phyloP scores from a whole-genome alignment of 345 rosid genomes.

The Raphanus raphanistrum region DNA sequence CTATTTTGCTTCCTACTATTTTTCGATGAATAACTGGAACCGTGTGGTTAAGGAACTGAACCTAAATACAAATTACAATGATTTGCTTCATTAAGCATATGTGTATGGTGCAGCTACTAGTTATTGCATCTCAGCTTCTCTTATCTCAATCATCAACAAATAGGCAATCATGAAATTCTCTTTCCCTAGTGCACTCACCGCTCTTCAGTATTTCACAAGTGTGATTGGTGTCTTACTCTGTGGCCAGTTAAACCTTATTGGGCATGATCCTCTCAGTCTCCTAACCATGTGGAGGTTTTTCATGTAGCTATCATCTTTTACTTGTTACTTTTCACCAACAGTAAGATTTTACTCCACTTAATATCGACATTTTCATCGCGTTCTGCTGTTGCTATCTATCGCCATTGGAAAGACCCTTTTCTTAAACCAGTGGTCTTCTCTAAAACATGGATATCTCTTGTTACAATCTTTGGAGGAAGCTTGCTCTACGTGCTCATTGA shows the following conservation, averaged over 20 bases:
- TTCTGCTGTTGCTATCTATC: constrained; percentile 74
- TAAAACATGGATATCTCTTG: constrained; percentile 77
- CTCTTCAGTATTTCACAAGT: constrained; percentile 86
- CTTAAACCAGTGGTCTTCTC: constrained; percentile 75
- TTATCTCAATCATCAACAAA: constrained; percentile 94
- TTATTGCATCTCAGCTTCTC: constrained; percentile 86
- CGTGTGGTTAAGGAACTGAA: background rate
- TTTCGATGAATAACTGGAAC: background rate
- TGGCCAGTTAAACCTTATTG: constrained; percentile 57
- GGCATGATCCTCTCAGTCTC: constrained; percentile 63
- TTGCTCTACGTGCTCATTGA: constrained; percentile 78
- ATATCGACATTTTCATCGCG: constrained; percentile 89
- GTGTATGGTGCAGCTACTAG: constrained; percentile 81
- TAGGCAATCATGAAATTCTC: constrained; percentile 97
- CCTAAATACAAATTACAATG: constrained; percentile 51
- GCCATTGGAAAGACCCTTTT: constrained; percentile 81
- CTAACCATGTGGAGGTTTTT: constrained; percentile 87
- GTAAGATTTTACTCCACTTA: constrained; percentile 88
- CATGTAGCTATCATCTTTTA: constrained; percentile 88
- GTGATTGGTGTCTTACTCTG: constrained; percentile 58
- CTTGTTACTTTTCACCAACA: constrained; percentile 81
- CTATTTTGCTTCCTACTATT: background rate
- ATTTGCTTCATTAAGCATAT: constrained; percentile 56
- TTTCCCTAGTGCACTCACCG: constrained; percentile 91
- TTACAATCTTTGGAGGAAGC: constrained; percentile 88